These are phyloP conservation scores for Phytophthora sp. DNA, from an alignment of 352 stramenopile genomes.

Conservation along the genomic window DNA sequence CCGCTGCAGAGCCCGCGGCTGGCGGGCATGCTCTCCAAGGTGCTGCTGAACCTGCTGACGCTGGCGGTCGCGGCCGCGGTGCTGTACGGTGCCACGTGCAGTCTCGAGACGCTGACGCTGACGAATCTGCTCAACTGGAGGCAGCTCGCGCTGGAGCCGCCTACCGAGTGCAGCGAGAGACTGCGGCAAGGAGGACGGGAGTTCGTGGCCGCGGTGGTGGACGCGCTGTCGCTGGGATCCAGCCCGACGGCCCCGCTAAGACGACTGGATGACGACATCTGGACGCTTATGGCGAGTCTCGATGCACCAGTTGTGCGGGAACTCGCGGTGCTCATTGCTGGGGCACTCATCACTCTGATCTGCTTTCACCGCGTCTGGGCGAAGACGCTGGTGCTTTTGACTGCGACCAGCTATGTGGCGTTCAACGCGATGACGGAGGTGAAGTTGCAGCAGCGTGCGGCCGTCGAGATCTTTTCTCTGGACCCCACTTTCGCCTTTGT, in stretches of 20 bases:
- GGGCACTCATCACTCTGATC: conserved; percentile 27
- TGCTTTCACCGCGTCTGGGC: conserved; percentile 68
- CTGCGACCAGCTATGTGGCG: conserved; percentile 23
- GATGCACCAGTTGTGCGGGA: conserved; percentile 25
- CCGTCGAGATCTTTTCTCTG: conserved; percentile 70
- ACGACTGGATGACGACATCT: conserved; percentile 34
- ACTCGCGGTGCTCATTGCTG: conserved; percentile 17
- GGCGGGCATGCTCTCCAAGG: conserved; percentile 36
- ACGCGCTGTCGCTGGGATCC: conserved; percentile 10
- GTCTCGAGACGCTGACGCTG: conserved; percentile 8
- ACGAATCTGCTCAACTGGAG: conserved; percentile 22
- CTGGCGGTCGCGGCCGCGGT: conserved; percentile 12
- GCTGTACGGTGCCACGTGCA: conserved; percentile 40
- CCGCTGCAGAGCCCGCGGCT: conserved; percentile 44
- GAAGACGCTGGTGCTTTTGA: conserved; percentile 63
- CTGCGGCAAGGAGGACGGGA: conserved; percentile 20
- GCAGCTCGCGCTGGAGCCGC: conserved; percentile 29
- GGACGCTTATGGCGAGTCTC: conserved; percentile 38
- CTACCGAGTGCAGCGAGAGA: conserved; percentile 26
- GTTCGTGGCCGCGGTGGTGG: conserved; percentile 6
- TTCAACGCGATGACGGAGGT: conserved; percentile 48
- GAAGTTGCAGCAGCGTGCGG: conserved; percentile 52
- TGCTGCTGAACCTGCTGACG: conserved; percentile 44
- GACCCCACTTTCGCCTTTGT: conserved; percentile 81
- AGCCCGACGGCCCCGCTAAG: conserved; percentile 16